A percentile compares a stretch with the other conserved stretches of the same genome.
Conservation (phyloP, 805 yeast genomes). For the Candida wancherniae region DNA sequence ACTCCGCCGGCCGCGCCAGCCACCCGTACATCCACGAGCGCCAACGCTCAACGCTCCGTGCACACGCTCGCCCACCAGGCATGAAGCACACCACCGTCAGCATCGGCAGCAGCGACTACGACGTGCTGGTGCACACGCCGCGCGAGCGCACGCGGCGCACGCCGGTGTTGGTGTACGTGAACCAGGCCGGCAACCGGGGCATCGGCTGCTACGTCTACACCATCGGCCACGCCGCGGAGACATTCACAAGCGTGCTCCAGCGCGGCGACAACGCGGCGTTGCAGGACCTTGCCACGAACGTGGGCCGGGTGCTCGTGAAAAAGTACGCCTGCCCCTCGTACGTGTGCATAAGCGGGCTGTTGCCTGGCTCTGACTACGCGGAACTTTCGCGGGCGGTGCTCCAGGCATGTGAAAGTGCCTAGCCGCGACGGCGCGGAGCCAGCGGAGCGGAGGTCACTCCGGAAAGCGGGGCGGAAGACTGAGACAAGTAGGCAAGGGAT, state of each 20-base stretch:
- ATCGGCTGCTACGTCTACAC: constrained; percentile 46
- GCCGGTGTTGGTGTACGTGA: constrained; percentile 29
- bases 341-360: constrained; percentile 40
- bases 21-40: too few species aligned
- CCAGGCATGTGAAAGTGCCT: constrained; percentile 5
- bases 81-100: constrained; percentile 12
- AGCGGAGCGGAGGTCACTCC: too few species aligned
- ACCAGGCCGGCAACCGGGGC: constrained; percentile 19
- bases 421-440: too few species aligned
- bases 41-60: too few species aligned
- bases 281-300: constrained; percentile 40
- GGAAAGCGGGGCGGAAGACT: too few species aligned
- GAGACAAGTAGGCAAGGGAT: too few species aligned
- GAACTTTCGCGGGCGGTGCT: constrained; percentile 12
- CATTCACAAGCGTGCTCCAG: constrained; percentile 40
- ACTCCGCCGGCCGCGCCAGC: too few species aligned
- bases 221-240: constrained; percentile 24
- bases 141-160: constrained; percentile 9
- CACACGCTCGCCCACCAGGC: too few species aligned
- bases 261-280: constrained; percentile 37
- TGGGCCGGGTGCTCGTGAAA: constrained; percentile 38
- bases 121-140: constrained; percentile 9
- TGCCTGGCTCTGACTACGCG: constrained; percentile 17
- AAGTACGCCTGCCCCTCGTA: constrained; percentile 42
- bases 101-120: constrained; percentile 13